Conservation (phyloP, 495 filamentous ascomycete genomes). For the Trichoderma parareesei region DNA sequence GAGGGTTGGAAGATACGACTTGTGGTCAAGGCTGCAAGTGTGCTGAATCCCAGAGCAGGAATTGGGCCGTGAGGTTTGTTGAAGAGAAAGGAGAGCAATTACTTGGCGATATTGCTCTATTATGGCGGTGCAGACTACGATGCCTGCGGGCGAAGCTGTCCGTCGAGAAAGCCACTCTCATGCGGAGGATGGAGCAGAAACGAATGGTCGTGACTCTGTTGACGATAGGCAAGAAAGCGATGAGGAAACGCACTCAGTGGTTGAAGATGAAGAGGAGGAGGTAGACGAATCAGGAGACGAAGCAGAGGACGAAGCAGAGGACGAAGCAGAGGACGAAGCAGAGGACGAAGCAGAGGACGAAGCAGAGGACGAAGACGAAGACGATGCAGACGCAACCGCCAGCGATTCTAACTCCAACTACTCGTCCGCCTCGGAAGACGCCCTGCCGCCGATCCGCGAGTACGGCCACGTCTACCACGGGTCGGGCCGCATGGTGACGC, state of each 20-base stretch:
- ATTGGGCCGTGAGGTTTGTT: neutral
- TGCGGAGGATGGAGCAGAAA: neutral
- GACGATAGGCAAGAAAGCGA: neutral
- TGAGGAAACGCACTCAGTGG: no score
- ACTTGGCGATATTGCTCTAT: neutral
- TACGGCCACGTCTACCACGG: constrained; percentile 48
- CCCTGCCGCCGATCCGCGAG: constrained; percentile 29
- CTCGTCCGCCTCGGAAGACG: constrained; percentile 17
- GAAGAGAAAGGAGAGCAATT: neutral
- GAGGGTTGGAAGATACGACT: no score
- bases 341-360: neutral
- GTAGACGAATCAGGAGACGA: neutral
- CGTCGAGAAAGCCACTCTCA: neutral
- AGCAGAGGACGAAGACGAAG: constrained; percentile 1
- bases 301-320: neutral
- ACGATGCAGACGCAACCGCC: constrained; percentile 17
- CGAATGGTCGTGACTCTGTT: neutral
- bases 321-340: neutral
- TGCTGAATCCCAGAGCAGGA: no score
- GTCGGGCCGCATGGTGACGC: constrained; percentile 45
- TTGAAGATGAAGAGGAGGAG: no score
- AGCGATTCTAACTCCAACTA: constrained; percentile 15
- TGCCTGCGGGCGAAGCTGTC: neutral
- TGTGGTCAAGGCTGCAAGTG: no score
- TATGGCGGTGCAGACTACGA: neutral